Evolutionary conservation across 2,329 filamentous ascomycete genomes (phyloP).

Genomic region (Aspergillus arachidicola): DNA sequence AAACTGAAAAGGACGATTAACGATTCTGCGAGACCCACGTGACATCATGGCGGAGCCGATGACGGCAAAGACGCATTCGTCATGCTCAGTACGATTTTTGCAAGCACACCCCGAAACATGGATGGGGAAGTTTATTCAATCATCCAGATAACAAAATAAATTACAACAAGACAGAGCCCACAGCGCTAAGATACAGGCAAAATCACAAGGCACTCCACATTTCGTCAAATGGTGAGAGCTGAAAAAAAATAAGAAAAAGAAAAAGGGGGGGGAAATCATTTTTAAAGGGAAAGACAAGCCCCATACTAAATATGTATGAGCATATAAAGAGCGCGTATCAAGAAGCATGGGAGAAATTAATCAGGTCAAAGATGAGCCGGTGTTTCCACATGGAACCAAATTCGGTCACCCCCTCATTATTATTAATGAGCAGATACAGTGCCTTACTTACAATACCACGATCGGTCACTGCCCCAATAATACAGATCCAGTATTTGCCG

Average conservation of each 20-base stretch:
- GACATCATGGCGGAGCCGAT: conserved; percentile 22
- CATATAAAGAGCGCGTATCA: background rate
- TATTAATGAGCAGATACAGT: conserved; percentile 9
- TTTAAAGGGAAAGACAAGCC: conserved; percentile 2
- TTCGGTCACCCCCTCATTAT: conserved; percentile 18
- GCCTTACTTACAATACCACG: conserved; percentile 15
- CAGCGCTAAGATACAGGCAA: background rate
- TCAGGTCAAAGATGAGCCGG: conserved; percentile 17
- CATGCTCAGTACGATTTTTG: conserved; percentile 9
- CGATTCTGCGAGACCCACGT: conserved; percentile 21
- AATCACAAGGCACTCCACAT: background rate
- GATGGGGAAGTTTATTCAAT: conserved; percentile 3
- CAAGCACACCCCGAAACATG: background rate
- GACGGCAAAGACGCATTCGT: conserved; percentile 16
- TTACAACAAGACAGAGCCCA: background rate
- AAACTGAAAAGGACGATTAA: background rate
- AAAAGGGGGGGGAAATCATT: background rate
- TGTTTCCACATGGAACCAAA: conserved; percentile 21
- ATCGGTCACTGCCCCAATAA: conserved; percentile 5
- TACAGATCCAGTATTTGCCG: conserved; percentile 17
- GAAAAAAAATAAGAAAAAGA: background rate
- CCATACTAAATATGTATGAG: background rate
- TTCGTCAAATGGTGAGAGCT: background rate
- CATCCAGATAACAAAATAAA: background rate
- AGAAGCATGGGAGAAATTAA: conserved; percentile 6